Conservation (phyloP, 768 basidiomycete species). For the Dentipellis sp. region DNA sequence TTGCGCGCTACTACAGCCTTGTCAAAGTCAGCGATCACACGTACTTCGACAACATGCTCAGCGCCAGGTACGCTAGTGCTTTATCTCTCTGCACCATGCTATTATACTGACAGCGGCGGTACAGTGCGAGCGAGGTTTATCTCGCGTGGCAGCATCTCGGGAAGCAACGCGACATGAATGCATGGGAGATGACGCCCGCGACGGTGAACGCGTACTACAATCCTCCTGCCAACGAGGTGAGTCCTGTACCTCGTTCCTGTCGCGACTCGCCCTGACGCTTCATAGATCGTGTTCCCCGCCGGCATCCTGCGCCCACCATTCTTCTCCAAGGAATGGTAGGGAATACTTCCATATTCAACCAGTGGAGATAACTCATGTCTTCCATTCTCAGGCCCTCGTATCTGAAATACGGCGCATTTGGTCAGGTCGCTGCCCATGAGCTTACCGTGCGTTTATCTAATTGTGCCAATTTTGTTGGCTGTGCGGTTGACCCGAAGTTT, state of each 20-base stretch:
- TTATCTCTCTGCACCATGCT: neutral
- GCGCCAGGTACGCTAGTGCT: constrained; percentile 34
- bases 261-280: neutral
- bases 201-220: constrained; percentile 87
- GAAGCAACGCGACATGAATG: constrained; percentile 51
- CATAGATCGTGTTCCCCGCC: constrained; percentile 89
- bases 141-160: constrained; percentile 76
- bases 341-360: neutral
- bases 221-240: constrained; percentile 79
- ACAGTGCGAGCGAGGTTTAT: constrained; percentile 48
- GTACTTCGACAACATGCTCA: constrained; percentile 82
- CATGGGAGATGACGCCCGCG: constrained; percentile 86
- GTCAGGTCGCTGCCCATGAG: constrained; percentile 88
- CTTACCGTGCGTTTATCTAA: constrained; percentile 45
- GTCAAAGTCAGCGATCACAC: constrained; percentile 55
- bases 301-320: constrained; percentile 92
- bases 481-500: neutral
- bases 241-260: neutral
- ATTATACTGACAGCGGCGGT: constrained; percentile 2
- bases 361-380: neutral
- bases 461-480: too few species aligned
- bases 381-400: constrained; percentile 63
- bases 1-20: constrained; percentile 65
- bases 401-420: constrained; percentile 87
- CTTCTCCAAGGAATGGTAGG: constrained; percentile 72